Percentiles rank a stretch among this genome's conserved stretches.
Evolutionary conservation across 176 grass and related monocot species (phyloP).

Genomic region (Pontederia paniculata): DNA sequence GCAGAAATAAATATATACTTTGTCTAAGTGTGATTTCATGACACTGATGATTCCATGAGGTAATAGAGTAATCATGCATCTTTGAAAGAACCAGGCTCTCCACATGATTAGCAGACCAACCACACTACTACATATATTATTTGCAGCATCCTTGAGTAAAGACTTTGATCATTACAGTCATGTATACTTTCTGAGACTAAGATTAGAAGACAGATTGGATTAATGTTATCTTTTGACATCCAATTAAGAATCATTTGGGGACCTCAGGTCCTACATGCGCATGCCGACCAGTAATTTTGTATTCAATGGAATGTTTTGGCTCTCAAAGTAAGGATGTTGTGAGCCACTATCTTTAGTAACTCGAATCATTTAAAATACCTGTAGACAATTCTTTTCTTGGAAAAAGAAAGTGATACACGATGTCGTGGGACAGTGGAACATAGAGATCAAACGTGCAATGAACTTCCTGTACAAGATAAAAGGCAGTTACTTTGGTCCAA

Average conservation of each 20-base stretch:
- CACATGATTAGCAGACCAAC: constrained; percentile 4
- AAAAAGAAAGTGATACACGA: background rate
- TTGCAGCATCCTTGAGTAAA: background rate
- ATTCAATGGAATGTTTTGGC: background rate
- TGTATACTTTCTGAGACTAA: background rate
- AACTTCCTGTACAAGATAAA: too few relatives aligned
- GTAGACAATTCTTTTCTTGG: background rate
- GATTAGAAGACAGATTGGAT: too few relatives aligned
- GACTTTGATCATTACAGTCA: background rate
- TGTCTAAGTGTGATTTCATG: background rate
- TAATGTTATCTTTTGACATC: too few relatives aligned
- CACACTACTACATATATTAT: background rate
- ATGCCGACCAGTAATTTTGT: background rate
- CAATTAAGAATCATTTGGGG: background rate
- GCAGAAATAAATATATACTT: background rate
- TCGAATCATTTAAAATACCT: constrained; percentile 4
- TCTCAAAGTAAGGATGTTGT: background rate
- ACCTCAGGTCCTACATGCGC: background rate
- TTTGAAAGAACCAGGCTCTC: constrained; percentile 9
- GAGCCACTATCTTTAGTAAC: constrained; percentile 1
- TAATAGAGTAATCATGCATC: constrained; percentile 1
- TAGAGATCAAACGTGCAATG: background rate
- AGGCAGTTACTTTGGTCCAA: too few relatives aligned
- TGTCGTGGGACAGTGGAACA: background rate
- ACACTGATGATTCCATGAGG: background rate